Conservation (phyloP, 441 rosid species). For the Erodium chrysanthum region DNA sequence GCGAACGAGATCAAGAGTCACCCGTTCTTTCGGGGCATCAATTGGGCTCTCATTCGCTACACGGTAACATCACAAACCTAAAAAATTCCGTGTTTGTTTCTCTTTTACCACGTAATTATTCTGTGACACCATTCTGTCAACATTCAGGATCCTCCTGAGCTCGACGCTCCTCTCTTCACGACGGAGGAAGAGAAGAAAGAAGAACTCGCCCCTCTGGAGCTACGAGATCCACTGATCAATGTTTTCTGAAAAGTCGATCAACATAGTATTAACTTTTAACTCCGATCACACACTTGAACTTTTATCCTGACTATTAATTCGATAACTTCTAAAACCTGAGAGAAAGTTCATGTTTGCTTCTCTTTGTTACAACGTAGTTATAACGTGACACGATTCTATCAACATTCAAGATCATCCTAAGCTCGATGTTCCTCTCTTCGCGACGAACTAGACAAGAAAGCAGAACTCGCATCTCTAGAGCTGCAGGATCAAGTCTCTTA, state of each 20-base stretch:
- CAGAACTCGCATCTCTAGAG: too few species aligned
- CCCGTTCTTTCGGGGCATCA: constrained; percentile 88
- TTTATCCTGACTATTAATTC: too few species aligned
- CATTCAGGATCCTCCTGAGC: not conserved
- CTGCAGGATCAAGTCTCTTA: too few species aligned
- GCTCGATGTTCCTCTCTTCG: too few species aligned
- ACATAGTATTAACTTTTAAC: too few species aligned
- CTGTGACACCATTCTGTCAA: not conserved
- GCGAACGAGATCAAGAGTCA: constrained; percentile 97
- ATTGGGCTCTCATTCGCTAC: constrained; percentile 93
- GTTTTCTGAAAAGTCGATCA: not conserved
- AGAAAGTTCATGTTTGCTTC: too few species aligned
- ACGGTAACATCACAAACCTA: constrained; percentile 76
- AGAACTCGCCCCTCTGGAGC: not conserved
- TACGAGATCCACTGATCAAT: not conserved
- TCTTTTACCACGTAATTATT: not conserved
- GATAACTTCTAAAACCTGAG: too few species aligned
- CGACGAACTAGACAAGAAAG: too few species aligned
- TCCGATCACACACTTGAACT: too few species aligned
- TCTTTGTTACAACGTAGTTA: too few species aligned
- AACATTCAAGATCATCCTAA: too few species aligned
- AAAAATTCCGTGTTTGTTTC: constrained; percentile 17
- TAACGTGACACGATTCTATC: too few species aligned
- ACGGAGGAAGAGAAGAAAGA: not conserved
- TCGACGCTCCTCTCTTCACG: not conserved